Evolutionary conservation across 2,329 filamentous ascomycete species (phyloP), one percentile per base, ranked within the genome.

Genomic region (Penicillium sp.): DNA sequence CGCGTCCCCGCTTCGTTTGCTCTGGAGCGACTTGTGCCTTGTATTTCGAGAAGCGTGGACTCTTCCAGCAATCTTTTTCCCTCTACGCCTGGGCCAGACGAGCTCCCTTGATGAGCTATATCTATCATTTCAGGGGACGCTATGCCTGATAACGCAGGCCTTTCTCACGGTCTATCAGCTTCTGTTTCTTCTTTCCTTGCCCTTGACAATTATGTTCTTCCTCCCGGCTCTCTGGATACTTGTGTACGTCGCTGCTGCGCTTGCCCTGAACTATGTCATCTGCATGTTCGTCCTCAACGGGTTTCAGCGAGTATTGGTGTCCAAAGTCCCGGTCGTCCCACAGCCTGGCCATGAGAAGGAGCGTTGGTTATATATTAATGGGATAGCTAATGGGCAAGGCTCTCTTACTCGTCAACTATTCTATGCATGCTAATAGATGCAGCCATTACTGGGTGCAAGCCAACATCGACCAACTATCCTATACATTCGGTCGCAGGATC

Each of bases 311-410:
- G 81, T 86, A 1, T 73, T 80, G 16, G 75, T 75, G 1, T 73
- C 75, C 16, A 55, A 60, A 19, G 69, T 65, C 1, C 64, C 66
- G 5, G 57, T 69, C 2, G 38, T 58, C 13, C 56, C 62, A 49
- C 54, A 42, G 19, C 79, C 80, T 0, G 80, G 71, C n/a, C 75
- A 79, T 71, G 78, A 80, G 11, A 80, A 86, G 55, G 90, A 93
- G 76, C 84, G 88, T 69, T 94, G 91, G 91, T 82, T 93, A n/a
- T 93, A 90, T 71, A 75, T 93, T 55, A 93, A 93, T 69, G 91
- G 91, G 0, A 86, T 93, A 30, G 85, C 68, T 11, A 70, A 72
- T 55, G 68, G 71, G 70, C 73, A 68, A 64, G 68, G 58, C 40
- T 55, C 57, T 11, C 6, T 8, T 25, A 2, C 35, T 83, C 10